Evolutionary conservation across 768 basidiomycete species (phyloP).

Genomic region (Auricularia heimuer): DNA sequence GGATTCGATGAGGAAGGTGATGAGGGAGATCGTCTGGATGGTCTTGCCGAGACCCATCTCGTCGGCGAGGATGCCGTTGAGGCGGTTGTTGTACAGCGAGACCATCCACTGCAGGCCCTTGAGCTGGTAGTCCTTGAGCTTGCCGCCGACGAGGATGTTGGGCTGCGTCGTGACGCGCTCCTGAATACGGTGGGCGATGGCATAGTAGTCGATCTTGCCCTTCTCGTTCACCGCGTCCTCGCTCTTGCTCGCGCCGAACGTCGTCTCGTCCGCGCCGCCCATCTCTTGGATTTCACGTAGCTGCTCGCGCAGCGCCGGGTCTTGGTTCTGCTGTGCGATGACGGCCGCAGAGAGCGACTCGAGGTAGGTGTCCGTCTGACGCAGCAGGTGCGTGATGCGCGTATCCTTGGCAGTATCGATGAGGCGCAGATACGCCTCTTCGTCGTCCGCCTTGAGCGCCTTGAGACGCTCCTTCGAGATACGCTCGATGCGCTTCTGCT

Average conservation of each 20-base stretch:
- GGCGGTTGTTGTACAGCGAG: constrained; percentile 88
- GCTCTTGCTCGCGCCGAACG: constrained; percentile 75
- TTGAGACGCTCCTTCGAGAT: constrained; percentile 96
- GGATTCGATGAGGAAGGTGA: constrained; percentile 84
- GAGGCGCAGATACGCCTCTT: constrained; percentile 99
- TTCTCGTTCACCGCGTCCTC: constrained; percentile 43
- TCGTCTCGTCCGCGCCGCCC: constrained; percentile 73
- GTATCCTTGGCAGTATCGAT: constrained; percentile 99
- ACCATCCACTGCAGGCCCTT: constrained; percentile 99
- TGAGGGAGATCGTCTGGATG: constrained; percentile 89
- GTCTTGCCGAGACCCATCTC: constrained; percentile 98
- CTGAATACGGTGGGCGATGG: constrained; percentile 84
- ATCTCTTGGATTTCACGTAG: constrained; percentile 46
- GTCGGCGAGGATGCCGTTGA: constrained; percentile 91
- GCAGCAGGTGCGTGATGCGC: constrained; percentile 89
- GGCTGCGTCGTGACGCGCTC: constrained; percentile 78
- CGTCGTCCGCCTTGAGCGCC: constrained; percentile 95
- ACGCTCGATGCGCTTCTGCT: constrained; percentile 92
- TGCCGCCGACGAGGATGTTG: constrained; percentile 69
- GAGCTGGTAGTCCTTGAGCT: constrained; percentile 88
- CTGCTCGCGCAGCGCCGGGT: constrained; percentile 26
- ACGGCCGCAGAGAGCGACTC: constrained; percentile 94
- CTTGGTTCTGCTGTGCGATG: constrained; percentile 79
- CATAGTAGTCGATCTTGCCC: constrained; percentile 89
- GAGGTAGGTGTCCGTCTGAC: constrained; percentile 90